A percentile compares a stretch with the other conserved stretches of the same genome.
Evolutionary conservation across 2,329 filamentous ascomycete species (phyloP).

Genomic region (Trichophyton simii): DNA sequence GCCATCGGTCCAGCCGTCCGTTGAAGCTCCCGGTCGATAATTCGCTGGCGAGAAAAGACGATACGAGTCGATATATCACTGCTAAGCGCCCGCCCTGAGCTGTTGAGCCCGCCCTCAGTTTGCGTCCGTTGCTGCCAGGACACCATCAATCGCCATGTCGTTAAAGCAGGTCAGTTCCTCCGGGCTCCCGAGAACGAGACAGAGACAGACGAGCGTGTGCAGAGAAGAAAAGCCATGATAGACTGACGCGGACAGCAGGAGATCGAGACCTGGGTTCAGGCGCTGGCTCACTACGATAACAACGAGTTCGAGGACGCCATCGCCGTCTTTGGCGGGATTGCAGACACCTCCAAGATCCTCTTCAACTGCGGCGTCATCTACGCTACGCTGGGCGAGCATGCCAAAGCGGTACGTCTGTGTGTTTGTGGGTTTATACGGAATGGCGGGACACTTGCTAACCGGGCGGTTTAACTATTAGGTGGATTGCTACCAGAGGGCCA

Average conservation of each 20-base stretch:
- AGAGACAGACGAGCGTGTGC: too few species aligned
- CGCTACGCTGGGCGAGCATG: constrained; percentile 89
- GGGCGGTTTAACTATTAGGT: constrained; percentile 46
- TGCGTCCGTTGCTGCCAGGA: neutral
- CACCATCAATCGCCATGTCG: constrained; percentile 12
- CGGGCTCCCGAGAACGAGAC: neutral
- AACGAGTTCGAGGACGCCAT: constrained; percentile 92
- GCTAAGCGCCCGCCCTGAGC: neutral
- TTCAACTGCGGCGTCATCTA: constrained; percentile 99
- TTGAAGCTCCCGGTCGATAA: neutral
- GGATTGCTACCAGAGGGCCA: constrained; percentile 84
- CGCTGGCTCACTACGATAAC: constrained; percentile 84
- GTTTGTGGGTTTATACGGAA: neutral
- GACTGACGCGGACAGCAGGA: constrained; percentile 45
- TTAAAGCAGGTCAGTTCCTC: constrained; percentile 16
- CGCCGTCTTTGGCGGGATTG: constrained; percentile 69
- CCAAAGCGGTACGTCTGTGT: constrained; percentile 64
- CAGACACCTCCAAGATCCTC: constrained; percentile 93
- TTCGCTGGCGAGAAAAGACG: too few species aligned
- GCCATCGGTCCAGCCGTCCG: neutral
- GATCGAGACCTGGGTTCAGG: constrained; percentile 96
- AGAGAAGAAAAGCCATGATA: neutral
- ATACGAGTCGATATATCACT: neutral
- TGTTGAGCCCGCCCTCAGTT: neutral
- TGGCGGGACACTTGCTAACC: neutral